phyloP scores from a whole-genome alignment of 2,329 filamentous ascomycete genomes.

The Epichloe sibirici region DNA sequence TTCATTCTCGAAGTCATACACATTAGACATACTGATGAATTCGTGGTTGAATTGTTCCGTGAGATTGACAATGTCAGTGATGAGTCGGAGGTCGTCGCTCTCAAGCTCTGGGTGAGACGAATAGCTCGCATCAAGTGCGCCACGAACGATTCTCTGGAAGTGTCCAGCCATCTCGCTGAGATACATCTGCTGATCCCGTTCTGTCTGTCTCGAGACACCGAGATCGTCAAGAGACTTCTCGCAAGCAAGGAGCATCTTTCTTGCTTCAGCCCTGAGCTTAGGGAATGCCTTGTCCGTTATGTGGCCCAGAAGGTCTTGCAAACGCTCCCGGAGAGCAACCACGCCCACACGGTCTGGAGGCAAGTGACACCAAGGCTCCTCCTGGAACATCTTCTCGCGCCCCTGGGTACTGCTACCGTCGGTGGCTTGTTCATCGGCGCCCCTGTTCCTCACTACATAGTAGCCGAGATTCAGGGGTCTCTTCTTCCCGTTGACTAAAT shows the following conservation, averaged over 20 bases:
- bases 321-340: constrained; percentile 19
- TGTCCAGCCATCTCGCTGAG: background rate
- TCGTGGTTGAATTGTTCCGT: background rate
- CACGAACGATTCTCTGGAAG: background rate
- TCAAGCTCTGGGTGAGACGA: background rate
- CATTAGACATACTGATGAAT: background rate
- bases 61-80: constrained; percentile 1
- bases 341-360: constrained; percentile 20
- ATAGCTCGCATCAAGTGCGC: constrained; percentile 1
- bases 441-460: constrained; percentile 35
- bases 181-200: background rate
- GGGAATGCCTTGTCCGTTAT: constrained; percentile 28
- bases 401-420: constrained; percentile 13
- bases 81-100: background rate
- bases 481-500: constrained; percentile 29
- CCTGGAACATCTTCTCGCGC: constrained; percentile 32
- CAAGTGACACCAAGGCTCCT: constrained; percentile 9
- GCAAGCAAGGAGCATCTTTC: constrained; percentile 1
- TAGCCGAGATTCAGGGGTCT: constrained; percentile 33
- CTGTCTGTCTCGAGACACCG: background rate
- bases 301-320: constrained; percentile 26
- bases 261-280: constrained; percentile 21
- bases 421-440: constrained; percentile 26
- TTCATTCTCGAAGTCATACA: background rate
- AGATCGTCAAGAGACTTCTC: background rate